These are phyloP conservation scores for Trichoderma gamsii DNA, from an alignment of 495 filamentous ascomycete genomes.

Conservation along the genomic window DNA sequence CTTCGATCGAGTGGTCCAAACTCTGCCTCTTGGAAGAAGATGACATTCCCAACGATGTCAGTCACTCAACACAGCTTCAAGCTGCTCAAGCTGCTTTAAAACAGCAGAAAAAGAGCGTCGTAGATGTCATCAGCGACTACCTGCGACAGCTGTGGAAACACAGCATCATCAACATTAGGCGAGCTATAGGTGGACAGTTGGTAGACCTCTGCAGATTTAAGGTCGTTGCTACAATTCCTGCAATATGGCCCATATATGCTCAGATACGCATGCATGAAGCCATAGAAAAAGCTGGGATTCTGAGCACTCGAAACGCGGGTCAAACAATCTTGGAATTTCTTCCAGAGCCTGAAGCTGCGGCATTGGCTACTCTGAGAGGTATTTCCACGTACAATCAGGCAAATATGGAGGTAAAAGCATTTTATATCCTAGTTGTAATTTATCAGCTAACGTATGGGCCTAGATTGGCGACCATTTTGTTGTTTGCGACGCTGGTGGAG, in stretches of 20 bases:
- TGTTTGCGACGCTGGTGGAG: conserved; percentile 24
- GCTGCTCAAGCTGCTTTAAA: conserved; percentile 16
- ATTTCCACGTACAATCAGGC: conserved; percentile 14
- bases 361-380: conserved; percentile 20
- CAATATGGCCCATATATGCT: conserved; percentile 27
- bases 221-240: conserved; percentile 26
- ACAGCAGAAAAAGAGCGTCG: conserved; percentile 17
- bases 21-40: conserved; percentile 25
- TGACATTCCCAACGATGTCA: conserved; percentile 20
- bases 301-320: conserved; percentile 15
- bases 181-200: conserved; percentile 14
- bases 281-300: conserved; percentile 20
- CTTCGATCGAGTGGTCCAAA: conserved; percentile 31
- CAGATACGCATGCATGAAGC: conserved; percentile 21
- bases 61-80: conserved; percentile 15
- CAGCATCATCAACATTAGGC: conserved; percentile 13
- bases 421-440: no score
- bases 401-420: conserved; percentile 4
- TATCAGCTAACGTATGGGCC: background rate
- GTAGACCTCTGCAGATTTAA: conserved; percentile 20
- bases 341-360: conserved; percentile 28
- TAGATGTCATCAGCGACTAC: conserved; percentile 24
- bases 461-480: conserved; percentile 23
- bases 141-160: conserved; percentile 26
- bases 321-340: conserved; percentile 21